Evolutionary conservation across 768 basidiomycete genomes (phyloP).

Genomic region (Daedalea quercina): DNA sequence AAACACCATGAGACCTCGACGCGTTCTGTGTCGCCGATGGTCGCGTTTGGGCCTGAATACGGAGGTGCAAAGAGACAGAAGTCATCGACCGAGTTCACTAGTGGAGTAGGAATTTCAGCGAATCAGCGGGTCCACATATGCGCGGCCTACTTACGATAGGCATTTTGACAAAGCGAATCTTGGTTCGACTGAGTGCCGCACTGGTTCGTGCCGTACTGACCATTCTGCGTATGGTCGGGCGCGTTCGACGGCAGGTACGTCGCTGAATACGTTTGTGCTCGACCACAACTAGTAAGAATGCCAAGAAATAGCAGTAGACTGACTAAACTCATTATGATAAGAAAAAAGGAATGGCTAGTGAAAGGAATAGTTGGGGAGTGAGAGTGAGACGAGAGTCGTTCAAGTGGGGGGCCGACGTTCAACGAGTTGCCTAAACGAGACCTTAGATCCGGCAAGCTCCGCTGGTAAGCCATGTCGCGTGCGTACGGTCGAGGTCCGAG

Average conservation of each 20-base stretch:
- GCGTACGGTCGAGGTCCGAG: no score
- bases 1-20: slow-evolving; percentile 50
- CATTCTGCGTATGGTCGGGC: slow-evolving; percentile 43
- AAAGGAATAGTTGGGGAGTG: no score
- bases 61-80: slow-evolving; percentile 51
- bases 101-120: not conserved
- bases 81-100: slow-evolving; percentile 56
- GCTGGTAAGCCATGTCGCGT: no score
- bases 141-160: slow-evolving; percentile 38
- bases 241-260: slow-evolving; percentile 43
- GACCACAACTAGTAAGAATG: slow-evolving; percentile 12
- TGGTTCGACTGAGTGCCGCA: slow-evolving; percentile 54
- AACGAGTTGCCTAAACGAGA: no score
- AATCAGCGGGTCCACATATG: not conserved
- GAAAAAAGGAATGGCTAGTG: not conserved
- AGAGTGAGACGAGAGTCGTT: no score
- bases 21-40: slow-evolving; percentile 56
- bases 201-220: slow-evolving; percentile 57
- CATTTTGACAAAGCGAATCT: slow-evolving; percentile 61
- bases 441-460: no score
- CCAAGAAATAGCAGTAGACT: slow-evolving; percentile 1
- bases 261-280: slow-evolving; percentile 34
- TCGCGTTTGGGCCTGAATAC: slow-evolving; percentile 40
- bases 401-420: no score
- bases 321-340: not conserved